Conservation (phyloP, 345 rosid species). For the Psidium guajava region DNA sequence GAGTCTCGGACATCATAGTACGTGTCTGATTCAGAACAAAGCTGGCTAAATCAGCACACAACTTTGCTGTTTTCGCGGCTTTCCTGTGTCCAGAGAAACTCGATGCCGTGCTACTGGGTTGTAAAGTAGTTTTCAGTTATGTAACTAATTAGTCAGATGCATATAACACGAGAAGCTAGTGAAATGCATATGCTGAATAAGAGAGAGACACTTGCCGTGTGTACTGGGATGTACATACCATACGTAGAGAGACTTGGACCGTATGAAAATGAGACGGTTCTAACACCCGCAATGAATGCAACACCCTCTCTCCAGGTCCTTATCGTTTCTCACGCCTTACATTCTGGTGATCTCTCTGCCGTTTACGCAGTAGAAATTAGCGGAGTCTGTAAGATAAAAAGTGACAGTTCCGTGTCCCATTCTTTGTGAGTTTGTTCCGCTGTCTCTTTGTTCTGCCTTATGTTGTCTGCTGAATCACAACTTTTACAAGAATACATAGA, state of each 20-base stretch:
- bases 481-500: background rate
- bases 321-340: background rate
- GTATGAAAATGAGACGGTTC: background rate
- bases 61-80: background rate
- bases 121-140: background rate
- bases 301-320: background rate
- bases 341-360: background rate
- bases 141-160: background rate
- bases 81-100: background rate
- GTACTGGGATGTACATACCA: background rate
- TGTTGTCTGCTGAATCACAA: background rate
- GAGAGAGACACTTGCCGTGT: background rate
- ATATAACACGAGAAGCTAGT: background rate
- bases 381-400: background rate
- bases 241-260: background rate
- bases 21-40: background rate
- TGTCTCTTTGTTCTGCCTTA: background rate
- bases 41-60: background rate
- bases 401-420: background rate
- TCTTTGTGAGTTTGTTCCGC: background rate
- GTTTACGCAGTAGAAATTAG: background rate
- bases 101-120: background rate
- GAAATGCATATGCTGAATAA: background rate
- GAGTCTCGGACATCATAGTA: background rate
- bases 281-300: background rate